Base-by-base conservation (phyloP, 2,329 filamentous ascomycete species). In the Aspergillus awamori region DNA sequence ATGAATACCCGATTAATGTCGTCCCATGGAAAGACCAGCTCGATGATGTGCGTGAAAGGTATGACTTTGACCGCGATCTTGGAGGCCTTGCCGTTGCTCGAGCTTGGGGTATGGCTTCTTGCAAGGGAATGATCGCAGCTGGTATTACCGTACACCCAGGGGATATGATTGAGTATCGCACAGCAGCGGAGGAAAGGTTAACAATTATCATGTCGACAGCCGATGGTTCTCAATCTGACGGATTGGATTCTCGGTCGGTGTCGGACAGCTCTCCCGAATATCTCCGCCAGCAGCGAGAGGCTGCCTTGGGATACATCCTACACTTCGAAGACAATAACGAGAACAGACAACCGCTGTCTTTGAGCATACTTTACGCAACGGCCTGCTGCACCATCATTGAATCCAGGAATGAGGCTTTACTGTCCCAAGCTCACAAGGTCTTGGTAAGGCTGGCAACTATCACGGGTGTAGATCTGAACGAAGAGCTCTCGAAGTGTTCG, bases 91-190 rank as follows among this genome's bases (percentile, higher is more conserved):
- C 80, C 7, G 72, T 79, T n/a, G 77, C 81, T 6, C 82, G 82
- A 62, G 77, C 81, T 7, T 87, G 84, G 81, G 86, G 86, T 2
- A 72, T 86, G 5, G 77, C 81, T 10, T 81, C 82, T 17, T 69
- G 81, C 17, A 77, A 79, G 22, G 80, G 81, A 30, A 78, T 80
- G 24, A 70, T 81, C 13, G 84, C 82, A 5, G 77, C 78, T 3
- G 83, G 81, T 58, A 76, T 82, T 51, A 83, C 81, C 2, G 66
- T 84, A 28, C 84, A 88, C 68, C 85, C 85, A 0, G 83, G 80
- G 4, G 82, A 87, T 67, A 82, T 84, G 74, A 74, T 86, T 13
- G 83, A 87, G 62, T 87, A 87, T 67, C 78, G 79, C 0, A 82
- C 82, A 6, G 71, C 77, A 7, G 77, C 79, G 3, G 78, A 82